Evolutionary conservation across 139 green algal genomes (phyloP), one percentile per base, ranked within the genome.

Genomic region (Chlamydomonas urium): DNA sequence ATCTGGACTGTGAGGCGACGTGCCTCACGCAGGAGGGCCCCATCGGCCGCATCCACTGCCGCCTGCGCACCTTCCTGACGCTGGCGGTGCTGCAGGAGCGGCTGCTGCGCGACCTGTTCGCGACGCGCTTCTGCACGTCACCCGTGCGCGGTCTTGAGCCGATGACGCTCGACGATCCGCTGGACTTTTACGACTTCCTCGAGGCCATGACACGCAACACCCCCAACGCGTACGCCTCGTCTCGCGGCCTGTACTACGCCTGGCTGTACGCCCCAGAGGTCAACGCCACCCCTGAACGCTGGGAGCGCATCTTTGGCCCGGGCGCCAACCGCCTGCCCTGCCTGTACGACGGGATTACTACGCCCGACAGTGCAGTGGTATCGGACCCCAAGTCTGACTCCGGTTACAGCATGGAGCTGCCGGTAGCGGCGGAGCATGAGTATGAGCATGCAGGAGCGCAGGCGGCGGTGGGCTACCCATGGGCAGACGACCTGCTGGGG

Each of bases 251-350:
- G 35, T 78, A 56, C 36, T 78, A 78, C 65, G 65, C 47, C 26
- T 78, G 72, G 72, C 68, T 78, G 72, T 78, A 78, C 35, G 50
- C 63, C 26, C 72, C 72, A 21, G 72, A 78, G 65, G 65, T 72
- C 34, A 71, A 73, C 50, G 65, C 72, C 5, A 50, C 72, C 1
- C 50, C 72, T 26, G 65, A 73, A 6, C 23, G 37, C 6, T 78
- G 72, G 72, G 47, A 66, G 29, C 4, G 65, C 24, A 68, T 78
- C 31, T 78, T 73, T 69, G 72, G 72, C 36, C 2, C 47, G 38
- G 65, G 65, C 17, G 28, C 2, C n/a, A 73, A 72, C 63, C 2
- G 3, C 2, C 36, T 73, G 31, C 72, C 72, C 26, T 36, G 56
- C 29, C 35, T 78, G 48, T 72, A 53, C 60, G 72, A 73, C 38